These are phyloP conservation scores for Hypocreales sp. DNA, from an alignment of 2,329 filamentous ascomycete species.

Conservation along the genomic window DNA sequence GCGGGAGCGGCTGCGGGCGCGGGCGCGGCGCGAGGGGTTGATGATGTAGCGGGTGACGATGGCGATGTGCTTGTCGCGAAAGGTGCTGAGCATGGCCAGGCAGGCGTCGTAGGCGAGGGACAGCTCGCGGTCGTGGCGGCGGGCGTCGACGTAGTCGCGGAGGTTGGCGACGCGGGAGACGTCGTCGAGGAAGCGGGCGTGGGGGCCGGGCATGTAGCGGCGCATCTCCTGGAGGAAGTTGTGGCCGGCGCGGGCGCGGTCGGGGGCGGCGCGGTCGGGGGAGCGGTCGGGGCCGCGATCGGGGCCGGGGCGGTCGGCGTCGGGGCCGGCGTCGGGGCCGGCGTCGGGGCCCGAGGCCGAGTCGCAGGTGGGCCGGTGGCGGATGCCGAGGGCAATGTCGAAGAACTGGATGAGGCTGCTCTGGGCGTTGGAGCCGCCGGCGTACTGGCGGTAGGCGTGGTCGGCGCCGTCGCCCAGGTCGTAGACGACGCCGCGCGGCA, in stretches of 20 bases:
- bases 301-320: too few species aligned
- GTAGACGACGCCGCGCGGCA: conserved; percentile 78
- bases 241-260: conserved; percentile 33
- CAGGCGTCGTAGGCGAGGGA: conserved; percentile 81
- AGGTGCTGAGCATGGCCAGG: conserved; percentile 49
- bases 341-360: conserved; percentile 11
- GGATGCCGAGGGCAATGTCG: conserved; percentile 76
- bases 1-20: conserved; percentile 45
- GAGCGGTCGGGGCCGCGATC: too few species aligned
- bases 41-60: conserved; percentile 96
- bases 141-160: conserved; percentile 57
- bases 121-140: conserved; percentile 47
- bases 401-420: conserved; percentile 97
- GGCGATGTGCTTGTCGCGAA: conserved; percentile 90
- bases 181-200: conserved; percentile 76
- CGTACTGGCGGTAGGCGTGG: conserved; percentile 65
- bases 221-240: conserved; percentile 98
- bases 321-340: conserved; percentile 28
- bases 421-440: conserved; percentile 91
- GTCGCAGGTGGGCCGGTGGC: conserved; percentile 64
- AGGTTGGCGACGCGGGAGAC: conserved; percentile 74
- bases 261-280: conserved; percentile 23
- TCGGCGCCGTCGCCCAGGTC: conserved; percentile 61
- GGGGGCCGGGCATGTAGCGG: conserved; percentile 87
- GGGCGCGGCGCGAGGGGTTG: conserved; percentile 63